Evolutionary conservation across 2,329 filamentous ascomycete species (phyloP).

Genomic region (Fusarium albosuccineum): DNA sequence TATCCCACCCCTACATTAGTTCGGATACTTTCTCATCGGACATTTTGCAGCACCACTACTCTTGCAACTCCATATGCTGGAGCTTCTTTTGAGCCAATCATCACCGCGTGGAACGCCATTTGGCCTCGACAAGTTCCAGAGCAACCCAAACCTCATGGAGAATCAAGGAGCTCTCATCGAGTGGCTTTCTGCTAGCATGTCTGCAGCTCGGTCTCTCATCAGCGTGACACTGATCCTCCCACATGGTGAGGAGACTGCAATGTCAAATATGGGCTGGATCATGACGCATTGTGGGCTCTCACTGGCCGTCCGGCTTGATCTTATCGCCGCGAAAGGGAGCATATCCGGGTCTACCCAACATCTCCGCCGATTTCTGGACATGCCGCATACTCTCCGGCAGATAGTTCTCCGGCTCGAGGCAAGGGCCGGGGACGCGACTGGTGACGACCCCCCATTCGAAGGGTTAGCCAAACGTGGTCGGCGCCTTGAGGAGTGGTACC

Average conservation of each 20-base stretch:
- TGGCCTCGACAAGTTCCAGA: conserved; percentile 42
- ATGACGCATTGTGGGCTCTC: conserved; percentile 49
- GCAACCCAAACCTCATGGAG: conserved; percentile 8
- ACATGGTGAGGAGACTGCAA: conserved; percentile 40
- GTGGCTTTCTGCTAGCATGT: conserved; percentile 49
- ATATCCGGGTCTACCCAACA: conserved; percentile 39
- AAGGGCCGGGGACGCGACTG: conserved; percentile 7
- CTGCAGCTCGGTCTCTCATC: conserved; percentile 43
- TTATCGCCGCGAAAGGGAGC: conserved; percentile 38
- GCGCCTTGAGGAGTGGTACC: conserved; percentile 38
- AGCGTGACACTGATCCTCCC: conserved; percentile 42
- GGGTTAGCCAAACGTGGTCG: conserved; percentile 34
- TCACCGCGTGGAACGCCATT: conserved; percentile 42
- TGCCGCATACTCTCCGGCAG: conserved; percentile 46
- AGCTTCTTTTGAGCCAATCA: conserved; percentile 48
- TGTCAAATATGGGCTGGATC: conserved; percentile 51
- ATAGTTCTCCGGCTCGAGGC: conserved; percentile 44
- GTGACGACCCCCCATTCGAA: conserved; percentile 40
- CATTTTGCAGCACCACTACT: conserved; percentile 36
- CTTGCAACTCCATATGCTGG: conserved; percentile 45
- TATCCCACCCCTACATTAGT: fast-evolving
- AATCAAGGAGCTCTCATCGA: conserved; percentile 31
- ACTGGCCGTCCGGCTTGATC: conserved; percentile 46
- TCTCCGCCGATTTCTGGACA: conserved; percentile 45
- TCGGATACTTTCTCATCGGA: neutral